A percentile compares a stretch with the other conserved stretches of the same genome.
These are phyloP conservation scores for Candida nemodendra DNA, from an alignment of 805 yeast species.

Conservation along the genomic window DNA sequence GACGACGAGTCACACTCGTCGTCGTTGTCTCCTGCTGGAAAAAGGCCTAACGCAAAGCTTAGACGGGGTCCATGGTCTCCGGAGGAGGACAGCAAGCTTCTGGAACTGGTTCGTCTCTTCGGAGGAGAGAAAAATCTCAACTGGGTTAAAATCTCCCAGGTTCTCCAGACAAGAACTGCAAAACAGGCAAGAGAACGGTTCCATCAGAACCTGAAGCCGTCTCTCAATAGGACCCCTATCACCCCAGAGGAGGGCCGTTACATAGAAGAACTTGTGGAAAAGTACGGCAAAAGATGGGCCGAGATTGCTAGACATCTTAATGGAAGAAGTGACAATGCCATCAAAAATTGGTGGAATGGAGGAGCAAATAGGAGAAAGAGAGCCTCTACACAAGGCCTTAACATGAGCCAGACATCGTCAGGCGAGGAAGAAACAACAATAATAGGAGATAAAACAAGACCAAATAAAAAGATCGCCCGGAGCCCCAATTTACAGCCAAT, in stretches of 20 bases:
- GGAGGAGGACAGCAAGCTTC: slow-evolving; percentile 70
- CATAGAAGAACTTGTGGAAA: slow-evolving; percentile 74
- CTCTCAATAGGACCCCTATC: slow-evolving; percentile 77
- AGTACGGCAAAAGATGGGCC: slow-evolving; percentile 90
- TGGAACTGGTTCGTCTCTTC: slow-evolving; percentile 64
- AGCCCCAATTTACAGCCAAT: background rate
- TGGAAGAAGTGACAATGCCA: slow-evolving; percentile 88
- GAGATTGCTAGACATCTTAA: slow-evolving; percentile 85
- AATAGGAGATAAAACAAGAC: background rate
- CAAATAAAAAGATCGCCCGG: background rate
- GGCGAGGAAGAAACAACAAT: slow-evolving; percentile 16
- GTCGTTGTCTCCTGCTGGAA: background rate
- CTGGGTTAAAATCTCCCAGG: slow-evolving; percentile 84
- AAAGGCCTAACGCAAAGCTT: slow-evolving; percentile 15
- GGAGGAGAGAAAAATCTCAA: slow-evolving; percentile 64
- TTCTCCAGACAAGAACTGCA: slow-evolving; percentile 75
- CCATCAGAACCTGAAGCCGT: slow-evolving; percentile 88
- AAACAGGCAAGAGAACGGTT: slow-evolving; percentile 90
- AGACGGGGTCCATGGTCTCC: slow-evolving; percentile 90
- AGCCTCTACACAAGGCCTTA: slow-evolving; percentile 34
- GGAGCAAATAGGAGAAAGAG: slow-evolving; percentile 83
- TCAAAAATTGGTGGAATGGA: slow-evolving; percentile 96
- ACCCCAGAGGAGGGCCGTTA: slow-evolving; percentile 78
- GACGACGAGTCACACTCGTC: too few relatives aligned
- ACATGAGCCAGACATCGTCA: slow-evolving; percentile 19